phyloP scores from a whole-genome alignment of 2,329 filamentous ascomycete genomes.

The Botrytis aclada region DNA sequence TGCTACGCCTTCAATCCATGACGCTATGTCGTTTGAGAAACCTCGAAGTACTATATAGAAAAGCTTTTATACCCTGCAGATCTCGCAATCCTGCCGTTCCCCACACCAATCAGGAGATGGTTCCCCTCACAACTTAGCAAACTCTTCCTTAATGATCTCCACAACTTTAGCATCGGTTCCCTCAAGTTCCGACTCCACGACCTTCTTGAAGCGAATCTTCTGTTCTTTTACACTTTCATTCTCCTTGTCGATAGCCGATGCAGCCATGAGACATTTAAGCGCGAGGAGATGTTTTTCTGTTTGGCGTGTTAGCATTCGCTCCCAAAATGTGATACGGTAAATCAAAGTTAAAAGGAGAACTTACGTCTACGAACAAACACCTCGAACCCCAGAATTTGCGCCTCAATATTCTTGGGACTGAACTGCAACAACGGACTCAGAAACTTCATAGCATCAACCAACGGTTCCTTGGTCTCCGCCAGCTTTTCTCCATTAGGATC shows the following conservation, averaged over 20 bases:
- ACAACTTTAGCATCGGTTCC: slow-evolving; percentile 63
- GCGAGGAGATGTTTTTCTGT: slow-evolving; percentile 84
- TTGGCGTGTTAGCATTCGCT: slow-evolving; percentile 30
- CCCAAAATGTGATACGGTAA: too few relatives aligned
- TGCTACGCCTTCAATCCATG: background rate
- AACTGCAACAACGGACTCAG: slow-evolving; percentile 76
- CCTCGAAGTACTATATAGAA: background rate
- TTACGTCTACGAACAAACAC: slow-evolving; percentile 81
- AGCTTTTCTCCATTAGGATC: slow-evolving; percentile 83
- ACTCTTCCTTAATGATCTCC: slow-evolving; percentile 67
- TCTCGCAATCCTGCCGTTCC: background rate
- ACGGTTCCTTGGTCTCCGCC: slow-evolving; percentile 74
- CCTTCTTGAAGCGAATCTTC: slow-evolving; percentile 63
- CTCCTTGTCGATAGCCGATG: slow-evolving; percentile 63
- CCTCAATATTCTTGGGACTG: slow-evolving; percentile 75
- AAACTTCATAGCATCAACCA: slow-evolving; percentile 86
- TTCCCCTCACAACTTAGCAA: slow-evolving; percentile 44
- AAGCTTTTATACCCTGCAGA: background rate
- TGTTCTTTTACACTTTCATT: slow-evolving; percentile 76
- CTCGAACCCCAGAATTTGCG: slow-evolving; percentile 84
- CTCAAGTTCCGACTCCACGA: slow-evolving; percentile 53
- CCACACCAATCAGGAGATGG: background rate
- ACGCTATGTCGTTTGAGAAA: background rate
- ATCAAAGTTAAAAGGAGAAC: slow-evolving; percentile 33
- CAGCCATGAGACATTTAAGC: slow-evolving; percentile 77